These are phyloP conservation scores for Naganishia friedmannii DNA, from an alignment of 768 basidiomycete species.

Conservation along the genomic window DNA sequence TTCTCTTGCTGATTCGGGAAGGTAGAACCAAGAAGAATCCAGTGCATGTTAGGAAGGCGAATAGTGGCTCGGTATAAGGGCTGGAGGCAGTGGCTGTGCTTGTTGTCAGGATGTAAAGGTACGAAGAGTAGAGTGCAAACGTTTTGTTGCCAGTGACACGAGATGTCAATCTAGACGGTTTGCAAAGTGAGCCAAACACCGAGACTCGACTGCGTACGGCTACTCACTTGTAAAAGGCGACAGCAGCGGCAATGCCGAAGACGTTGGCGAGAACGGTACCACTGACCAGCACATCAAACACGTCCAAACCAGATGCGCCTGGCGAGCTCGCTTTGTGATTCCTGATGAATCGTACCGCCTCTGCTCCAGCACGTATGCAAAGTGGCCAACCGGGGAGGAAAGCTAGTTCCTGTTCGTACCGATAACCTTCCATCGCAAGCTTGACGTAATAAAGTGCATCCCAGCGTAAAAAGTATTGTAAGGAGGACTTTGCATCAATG, in stretches of 20 bases:
- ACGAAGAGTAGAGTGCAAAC: constrained; percentile 62
- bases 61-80: constrained; percentile 81
- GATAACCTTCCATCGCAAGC: constrained; percentile 62
- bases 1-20: constrained; percentile 11
- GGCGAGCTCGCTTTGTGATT: not conserved
- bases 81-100: constrained; percentile 72
- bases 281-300: constrained; percentile 36
- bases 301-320: constrained; percentile 6
- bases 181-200: not conserved
- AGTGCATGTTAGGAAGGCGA: constrained; percentile 72
- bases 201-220: constrained; percentile 51
- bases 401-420: constrained; percentile 79
- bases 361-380: constrained; percentile 55
- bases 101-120: constrained; percentile 74
- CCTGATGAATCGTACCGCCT: constrained; percentile 22
- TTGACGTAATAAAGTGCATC: constrained; percentile 77
- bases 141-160: constrained; percentile 60
- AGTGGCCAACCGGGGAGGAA: constrained; percentile 72
- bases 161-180: constrained; percentile 56
- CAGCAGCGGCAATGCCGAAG: constrained; percentile 37
- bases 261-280: constrained; percentile 37
- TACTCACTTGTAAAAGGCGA: constrained; percentile 50
- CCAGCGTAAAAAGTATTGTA: constrained; percentile 66
- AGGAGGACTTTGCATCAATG: not conserved
- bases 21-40: constrained; percentile 53